Conservation (phyloP, 495 filamentous ascomycete species). For the Lindgomyces ingoldianus region DNA sequence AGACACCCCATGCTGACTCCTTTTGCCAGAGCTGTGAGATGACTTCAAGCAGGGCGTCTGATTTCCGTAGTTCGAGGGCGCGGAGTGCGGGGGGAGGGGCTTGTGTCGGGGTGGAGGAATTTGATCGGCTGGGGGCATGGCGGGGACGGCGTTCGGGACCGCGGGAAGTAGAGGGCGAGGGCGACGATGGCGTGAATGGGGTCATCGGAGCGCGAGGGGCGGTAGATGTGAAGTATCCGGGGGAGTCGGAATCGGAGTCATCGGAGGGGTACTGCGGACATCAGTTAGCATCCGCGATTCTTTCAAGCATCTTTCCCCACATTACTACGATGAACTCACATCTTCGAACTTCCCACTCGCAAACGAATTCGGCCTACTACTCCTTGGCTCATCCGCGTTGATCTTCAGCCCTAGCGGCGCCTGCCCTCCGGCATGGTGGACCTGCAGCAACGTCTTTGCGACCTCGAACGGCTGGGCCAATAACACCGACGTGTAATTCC, state of each 20-base stretch:
- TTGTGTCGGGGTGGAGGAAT: slow-evolving; percentile 42
- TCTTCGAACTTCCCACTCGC: slow-evolving; percentile 51
- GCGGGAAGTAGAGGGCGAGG: slow-evolving; percentile 12
- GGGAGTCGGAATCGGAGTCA: slow-evolving; percentile 58
- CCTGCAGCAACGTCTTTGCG: slow-evolving; percentile 88
- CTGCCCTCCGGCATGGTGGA: slow-evolving; percentile 56
- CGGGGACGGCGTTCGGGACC: slow-evolving; percentile 21
- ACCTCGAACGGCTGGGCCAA: slow-evolving; percentile 96
- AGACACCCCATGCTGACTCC: slow-evolving; percentile 86
- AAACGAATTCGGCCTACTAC: slow-evolving; percentile 42
- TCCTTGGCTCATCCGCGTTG: slow-evolving; percentile 36
- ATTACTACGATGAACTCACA: slow-evolving; percentile 48
- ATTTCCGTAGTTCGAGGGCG: slow-evolving; percentile 65
- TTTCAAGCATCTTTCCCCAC: too few relatives aligned
- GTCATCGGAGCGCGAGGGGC: slow-evolving; percentile 49
- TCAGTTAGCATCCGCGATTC: slow-evolving; percentile 4
- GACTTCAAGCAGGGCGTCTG: slow-evolving; percentile 74
- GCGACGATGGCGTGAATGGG: neutral
- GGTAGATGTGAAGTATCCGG: slow-evolving; percentile 79
- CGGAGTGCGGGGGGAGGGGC: slow-evolving; percentile 52
- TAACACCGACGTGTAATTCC: slow-evolving; percentile 81
- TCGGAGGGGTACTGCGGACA: slow-evolving; percentile 53
- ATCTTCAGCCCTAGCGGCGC: slow-evolving; percentile 37
- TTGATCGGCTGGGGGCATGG: slow-evolving; percentile 33
- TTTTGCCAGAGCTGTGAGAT: slow-evolving; percentile 84